Conservation (phyloP, 2,329 filamentous ascomycete genomes). For the Aspergillus neoniger region DNA sequence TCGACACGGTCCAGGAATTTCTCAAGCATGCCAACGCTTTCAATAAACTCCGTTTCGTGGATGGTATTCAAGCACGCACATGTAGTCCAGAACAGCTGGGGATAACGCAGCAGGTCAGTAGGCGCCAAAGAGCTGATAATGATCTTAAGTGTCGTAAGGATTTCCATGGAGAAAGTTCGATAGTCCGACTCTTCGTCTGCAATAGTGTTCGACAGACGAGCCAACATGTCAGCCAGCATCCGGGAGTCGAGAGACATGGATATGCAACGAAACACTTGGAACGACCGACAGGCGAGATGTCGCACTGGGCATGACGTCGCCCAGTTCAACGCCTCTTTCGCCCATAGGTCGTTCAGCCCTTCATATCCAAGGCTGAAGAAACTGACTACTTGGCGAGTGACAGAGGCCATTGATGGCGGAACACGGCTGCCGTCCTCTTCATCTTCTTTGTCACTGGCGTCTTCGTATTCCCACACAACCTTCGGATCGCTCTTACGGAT, state of each 20-base stretch:
- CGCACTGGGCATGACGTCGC: constrained; percentile 94
- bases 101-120: constrained; percentile 80
- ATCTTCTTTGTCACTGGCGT: constrained; percentile 76
- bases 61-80: constrained; percentile 96
- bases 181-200: constrained; percentile 93
- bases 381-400: constrained; percentile 78
- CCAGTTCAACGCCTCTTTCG: constrained; percentile 86
- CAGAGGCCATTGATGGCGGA: constrained; percentile 80
- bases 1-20: constrained; percentile 83
- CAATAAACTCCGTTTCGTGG: constrained; percentile 91
- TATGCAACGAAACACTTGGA: constrained; percentile 95
- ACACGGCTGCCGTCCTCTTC: constrained; percentile 77
- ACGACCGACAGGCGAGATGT: constrained; percentile 92
- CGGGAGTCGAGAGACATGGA: constrained; percentile 84
- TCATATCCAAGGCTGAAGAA: constrained; percentile 85
- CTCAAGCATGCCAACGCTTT: constrained; percentile 88
- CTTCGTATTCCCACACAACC: constrained; percentile 93
- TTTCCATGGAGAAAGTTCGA: constrained; percentile 97
- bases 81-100: constrained; percentile 96
- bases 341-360: constrained; percentile 87
- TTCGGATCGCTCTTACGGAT: constrained; percentile 81
- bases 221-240: constrained; percentile 97
- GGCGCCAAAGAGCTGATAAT: constrained; percentile 83
- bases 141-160: constrained; percentile 87
- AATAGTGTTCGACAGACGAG: constrained; percentile 91